Base-by-base conservation (phyloP, 2,329 filamentous ascomycete species). In the Aspergillus sclerotialis region DNA sequence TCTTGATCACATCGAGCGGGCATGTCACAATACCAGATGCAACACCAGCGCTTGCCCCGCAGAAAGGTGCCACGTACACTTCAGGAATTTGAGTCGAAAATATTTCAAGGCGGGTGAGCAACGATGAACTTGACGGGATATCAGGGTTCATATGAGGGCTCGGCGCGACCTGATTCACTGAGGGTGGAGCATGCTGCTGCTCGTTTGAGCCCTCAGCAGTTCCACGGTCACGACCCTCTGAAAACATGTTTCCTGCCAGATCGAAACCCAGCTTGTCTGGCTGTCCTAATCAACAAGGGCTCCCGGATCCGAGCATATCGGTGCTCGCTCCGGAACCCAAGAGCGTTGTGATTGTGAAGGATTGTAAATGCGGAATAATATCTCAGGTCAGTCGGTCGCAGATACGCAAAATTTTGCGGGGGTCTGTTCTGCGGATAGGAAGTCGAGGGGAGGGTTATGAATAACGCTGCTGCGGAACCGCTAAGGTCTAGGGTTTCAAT, bases 1-100 rank as follows among this genome's bases (percentile, higher is more conserved):
- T 98, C 70, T 98, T 98, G 64, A 98, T 96, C 43, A 98, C 92
- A 70, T 98, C 92, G 49, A 98, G 80, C 27, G 92, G 92, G 60
- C 92, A 98, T 34, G 90, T 96, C 45, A 95, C 85, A 36, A 98
- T 77, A 32, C 92, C 92, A 6, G 89, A 94, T 14, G 87, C 88
- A 53, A 96, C 86, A 32, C 92, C 92, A 32, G 89, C 90, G 38
- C 86, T 73, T 31, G 89, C 90, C 36, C 92, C 92, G 28, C 87
- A 82, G 37, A 95, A 71, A 43, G 87, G 86, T 60, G 93, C 86
- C 60, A 96, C 67, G 39, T 70, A 73, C 32, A 66, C 61, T 38
- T 72, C 67, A 18, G 78, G 75, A 32, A 80, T 58, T 24, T 59
- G 63, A 39, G 63, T 64, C 28, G 65, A 62, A 40, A 64, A 55